Evolutionary conservation across 1,284 basidiomycete genomes (phyloP).

Genomic region (Ustilago sp.): DNA sequence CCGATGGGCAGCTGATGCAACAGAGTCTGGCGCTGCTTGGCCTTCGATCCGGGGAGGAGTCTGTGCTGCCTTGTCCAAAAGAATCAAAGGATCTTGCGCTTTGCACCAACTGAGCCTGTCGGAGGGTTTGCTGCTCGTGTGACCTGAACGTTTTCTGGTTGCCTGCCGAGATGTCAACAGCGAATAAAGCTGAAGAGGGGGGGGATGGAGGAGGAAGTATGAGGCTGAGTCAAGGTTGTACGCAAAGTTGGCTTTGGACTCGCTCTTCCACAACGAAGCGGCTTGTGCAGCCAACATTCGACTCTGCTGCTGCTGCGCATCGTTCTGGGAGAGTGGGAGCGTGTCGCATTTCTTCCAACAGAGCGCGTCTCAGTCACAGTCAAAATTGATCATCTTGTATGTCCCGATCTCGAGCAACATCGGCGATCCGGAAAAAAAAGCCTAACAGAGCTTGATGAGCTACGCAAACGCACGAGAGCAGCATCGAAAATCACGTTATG

Average conservation of each 20-base stretch:
- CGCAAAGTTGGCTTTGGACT: not conserved
- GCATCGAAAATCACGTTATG: not conserved
- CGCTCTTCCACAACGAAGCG: not conserved
- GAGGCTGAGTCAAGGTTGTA: constrained; percentile 9
- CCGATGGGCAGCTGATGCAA: constrained; percentile 7
- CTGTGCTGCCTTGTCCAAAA: not conserved
- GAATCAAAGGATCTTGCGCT: not conserved
- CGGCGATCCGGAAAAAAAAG: not conserved
- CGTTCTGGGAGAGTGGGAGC: constrained; percentile 13
- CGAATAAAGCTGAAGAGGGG: not conserved
- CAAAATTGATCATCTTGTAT: constrained; percentile 8
- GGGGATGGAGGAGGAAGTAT: not conserved
- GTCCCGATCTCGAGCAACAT: not conserved
- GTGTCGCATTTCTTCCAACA: constrained; percentile 36
- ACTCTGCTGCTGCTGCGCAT: not conserved
- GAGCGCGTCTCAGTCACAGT: constrained; percentile 14
- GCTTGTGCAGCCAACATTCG: constrained; percentile 12
- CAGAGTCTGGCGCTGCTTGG: not conserved
- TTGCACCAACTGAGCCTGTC: not conserved
- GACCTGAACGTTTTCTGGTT: not conserved
- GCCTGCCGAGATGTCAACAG: not conserved
- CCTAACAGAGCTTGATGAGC: not conserved
- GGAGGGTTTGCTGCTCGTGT: not conserved
- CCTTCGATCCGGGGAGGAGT: not conserved
- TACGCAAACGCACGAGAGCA: constrained; percentile 5